A percentile compares a stretch with the other conserved stretches of the same genome.
These are phyloP conservation scores for Coelastrella sp. DNA, from an alignment of 139 green algal species.

Conservation along the genomic window DNA sequence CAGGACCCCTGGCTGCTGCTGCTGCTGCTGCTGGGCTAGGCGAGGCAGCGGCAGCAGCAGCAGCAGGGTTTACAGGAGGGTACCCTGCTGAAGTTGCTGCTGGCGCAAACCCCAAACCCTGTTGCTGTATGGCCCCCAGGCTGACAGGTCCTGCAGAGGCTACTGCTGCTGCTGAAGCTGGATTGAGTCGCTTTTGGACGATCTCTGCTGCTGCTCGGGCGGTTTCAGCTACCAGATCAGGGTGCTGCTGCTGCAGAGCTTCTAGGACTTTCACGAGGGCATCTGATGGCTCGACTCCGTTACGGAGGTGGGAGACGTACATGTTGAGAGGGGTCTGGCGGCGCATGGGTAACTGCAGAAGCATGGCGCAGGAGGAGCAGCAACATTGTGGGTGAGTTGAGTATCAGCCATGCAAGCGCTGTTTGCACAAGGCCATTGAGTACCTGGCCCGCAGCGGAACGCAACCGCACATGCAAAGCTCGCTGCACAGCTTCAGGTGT, in stretches of 20 bases:
- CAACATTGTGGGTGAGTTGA: no score
- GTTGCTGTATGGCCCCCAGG: neutral
- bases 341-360: slow-evolving; percentile 6
- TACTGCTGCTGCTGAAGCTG: neutral
- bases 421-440: no score
- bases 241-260: slow-evolving; percentile 5
- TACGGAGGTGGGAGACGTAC: slow-evolving; percentile 19
- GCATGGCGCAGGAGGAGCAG: neutral
- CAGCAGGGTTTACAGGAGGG: neutral
- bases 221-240: slow-evolving; percentile 21
- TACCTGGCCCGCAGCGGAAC: no score
- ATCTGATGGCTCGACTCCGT: slow-evolving; percentile 4
- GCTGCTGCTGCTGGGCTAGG: neutral
- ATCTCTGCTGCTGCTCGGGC: slow-evolving; percentile 41
- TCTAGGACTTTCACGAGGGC: slow-evolving; percentile 35
- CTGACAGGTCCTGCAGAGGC: neutral
- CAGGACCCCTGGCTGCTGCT: neutral
- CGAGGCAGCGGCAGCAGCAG: neutral
- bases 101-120: neutral
- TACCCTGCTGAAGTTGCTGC: neutral
- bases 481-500: no score
- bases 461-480: no score
- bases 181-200: neutral
- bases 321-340: slow-evolving; percentile 31
- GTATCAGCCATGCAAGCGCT: no score